These are phyloP conservation scores for Termitomyces titanicus DNA, from an alignment of 768 basidiomycete genomes.

Conservation along the genomic window DNA sequence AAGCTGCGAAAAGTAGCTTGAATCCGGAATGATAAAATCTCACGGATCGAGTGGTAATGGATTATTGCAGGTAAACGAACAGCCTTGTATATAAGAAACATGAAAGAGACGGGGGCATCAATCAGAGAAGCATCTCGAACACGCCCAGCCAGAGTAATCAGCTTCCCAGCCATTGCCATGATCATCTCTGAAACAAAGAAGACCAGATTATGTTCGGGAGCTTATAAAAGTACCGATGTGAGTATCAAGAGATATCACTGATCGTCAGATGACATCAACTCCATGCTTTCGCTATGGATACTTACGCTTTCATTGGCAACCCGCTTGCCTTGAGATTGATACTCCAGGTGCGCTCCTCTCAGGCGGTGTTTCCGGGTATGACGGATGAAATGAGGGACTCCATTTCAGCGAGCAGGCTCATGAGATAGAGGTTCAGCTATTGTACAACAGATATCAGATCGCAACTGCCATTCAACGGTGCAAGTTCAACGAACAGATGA, in stretches of 20 bases:
- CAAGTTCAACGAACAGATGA: neutral
- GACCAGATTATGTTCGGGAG: conserved; percentile 11
- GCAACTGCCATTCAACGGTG: neutral
- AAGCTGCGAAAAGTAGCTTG: neutral
- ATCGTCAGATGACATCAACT: conserved; percentile 6
- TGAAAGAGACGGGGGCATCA: conserved; percentile 5
- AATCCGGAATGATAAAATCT: neutral
- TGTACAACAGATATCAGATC: neutral
- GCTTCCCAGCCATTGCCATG: neutral
- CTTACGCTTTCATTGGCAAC: neutral
- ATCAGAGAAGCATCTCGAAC: conserved; percentile 8
- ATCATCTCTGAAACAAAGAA: conserved; percentile 13
- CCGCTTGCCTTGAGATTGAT: neutral
- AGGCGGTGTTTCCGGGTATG: neutral
- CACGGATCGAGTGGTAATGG: neutral
- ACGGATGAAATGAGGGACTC: neutral
- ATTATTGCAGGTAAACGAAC: neutral
- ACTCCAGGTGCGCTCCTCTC: neutral
- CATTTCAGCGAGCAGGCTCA: neutral
- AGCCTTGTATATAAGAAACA: conserved; percentile 5
- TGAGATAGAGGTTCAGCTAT: too few relatives aligned
- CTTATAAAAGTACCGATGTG: neutral
- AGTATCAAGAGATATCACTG: neutral
- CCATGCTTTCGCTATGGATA: too few relatives aligned
- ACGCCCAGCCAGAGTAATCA: neutral